These are phyloP conservation scores for Pyrenopolyporus hunteri DNA, from an alignment of 495 filamentous ascomycete species.

Conservation along the genomic window DNA sequence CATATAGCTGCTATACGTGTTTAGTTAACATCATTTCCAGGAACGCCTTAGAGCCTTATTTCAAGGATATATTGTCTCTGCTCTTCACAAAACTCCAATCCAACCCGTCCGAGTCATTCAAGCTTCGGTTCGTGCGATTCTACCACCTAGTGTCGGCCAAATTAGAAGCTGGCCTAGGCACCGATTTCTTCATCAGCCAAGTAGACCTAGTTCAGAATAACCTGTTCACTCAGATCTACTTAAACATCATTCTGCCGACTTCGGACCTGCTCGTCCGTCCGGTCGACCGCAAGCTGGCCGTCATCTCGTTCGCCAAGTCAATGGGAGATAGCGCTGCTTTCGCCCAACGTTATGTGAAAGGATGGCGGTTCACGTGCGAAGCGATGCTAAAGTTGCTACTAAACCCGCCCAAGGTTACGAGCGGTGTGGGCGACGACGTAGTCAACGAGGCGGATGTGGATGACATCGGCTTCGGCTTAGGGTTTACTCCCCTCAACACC, in stretches of 20 bases:
- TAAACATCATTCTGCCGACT: conserved; percentile 81
- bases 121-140: conserved; percentile 83
- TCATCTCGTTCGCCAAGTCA: conserved; percentile 89
- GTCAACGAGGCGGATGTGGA: conserved; percentile 87
- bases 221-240: conserved; percentile 84
- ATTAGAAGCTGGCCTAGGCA: conserved; percentile 74
- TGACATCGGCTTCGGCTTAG: conserved; percentile 90
- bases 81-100: conserved; percentile 82
- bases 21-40: conserved; percentile 50
- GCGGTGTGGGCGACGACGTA: conserved; percentile 69
- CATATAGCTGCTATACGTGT: not conserved
- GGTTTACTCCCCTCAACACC: conserved; percentile 90
- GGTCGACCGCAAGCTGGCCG: conserved; percentile 89
- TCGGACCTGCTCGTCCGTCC: conserved; percentile 87
- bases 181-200: conserved; percentile 84
- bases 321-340: conserved; percentile 83
- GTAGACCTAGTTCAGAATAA: conserved; percentile 80
- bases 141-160: conserved; percentile 87
- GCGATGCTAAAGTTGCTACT: conserved; percentile 85
- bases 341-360: conserved; percentile 74
- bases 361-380: conserved; percentile 87
- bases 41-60: conserved; percentile 73
- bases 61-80: conserved; percentile 76
- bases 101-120: conserved; percentile 77
- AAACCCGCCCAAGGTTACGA: conserved; percentile 76